Base-by-base conservation (phyloP, 2,329 filamentous ascomycete genomes). In the Macroventuria anomochaeta region DNA sequence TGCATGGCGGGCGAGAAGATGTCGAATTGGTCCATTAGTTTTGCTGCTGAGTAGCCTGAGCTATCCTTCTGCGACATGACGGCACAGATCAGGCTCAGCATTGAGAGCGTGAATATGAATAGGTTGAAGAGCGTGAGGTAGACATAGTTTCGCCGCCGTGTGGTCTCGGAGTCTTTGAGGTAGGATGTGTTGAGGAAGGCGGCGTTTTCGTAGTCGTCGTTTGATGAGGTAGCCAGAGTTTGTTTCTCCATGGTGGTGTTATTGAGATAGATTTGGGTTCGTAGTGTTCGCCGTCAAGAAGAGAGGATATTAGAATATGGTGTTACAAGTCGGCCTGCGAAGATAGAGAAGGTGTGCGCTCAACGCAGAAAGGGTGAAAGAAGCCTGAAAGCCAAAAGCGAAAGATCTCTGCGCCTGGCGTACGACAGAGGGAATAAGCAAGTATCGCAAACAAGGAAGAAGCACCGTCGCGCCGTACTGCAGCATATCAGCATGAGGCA, bases 81-180 rank as follows among this genome's bases (percentile, higher is more conserved):
- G 11, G 69, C 60, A 55, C 68, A 71, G 28, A 70, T 56, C 3
- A 73, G 46, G 6, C 67, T 68, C 7, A 73, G 53, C 46, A 65
- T 64, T 1, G 69, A 72, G 8, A 72, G 43, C 39, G 62, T 68
- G 53, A 72, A 72, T 21, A 73, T 40, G 48, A 73, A 72, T 21
- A 73, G 63, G 42, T 73, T 73, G 50, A 68, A 62, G 7, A 71
- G 59, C 1, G 69, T 71, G 8, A 73, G 61, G 41, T 65, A 71
- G 29, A 66, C 53, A 38, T 66, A 65, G 46, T 59, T 63, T n/a
- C 56, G 62, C 53, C 62, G 63, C 55, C 53, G 50, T 48, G 58
- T 53, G 6, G 50, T 40, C 3, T 71, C 65, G 1, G 54, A 50
- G 13, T 71, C 63, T 44, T 58, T 59, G 37, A 64, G 47, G 40